Conservation (phyloP, 1,284 basidiomycete genomes). For the Ceratobasidium theobromae region DNA sequence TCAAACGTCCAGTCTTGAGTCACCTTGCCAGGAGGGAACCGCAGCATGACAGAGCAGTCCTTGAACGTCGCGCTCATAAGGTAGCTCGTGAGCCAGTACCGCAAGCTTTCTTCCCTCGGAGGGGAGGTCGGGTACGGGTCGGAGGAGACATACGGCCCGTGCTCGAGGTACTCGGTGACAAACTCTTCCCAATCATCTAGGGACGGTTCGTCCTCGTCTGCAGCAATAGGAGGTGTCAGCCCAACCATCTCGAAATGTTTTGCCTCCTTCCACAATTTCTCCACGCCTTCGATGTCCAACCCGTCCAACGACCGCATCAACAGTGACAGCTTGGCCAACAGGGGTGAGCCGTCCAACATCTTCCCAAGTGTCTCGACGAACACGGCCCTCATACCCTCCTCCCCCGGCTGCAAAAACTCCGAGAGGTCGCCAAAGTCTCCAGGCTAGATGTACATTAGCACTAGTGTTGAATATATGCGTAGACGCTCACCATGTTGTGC, state of each 20-base stretch:
- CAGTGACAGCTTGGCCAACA: conserved; percentile 59
- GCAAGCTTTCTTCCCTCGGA: conserved; percentile 49
- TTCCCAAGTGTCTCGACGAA: conserved; percentile 55
- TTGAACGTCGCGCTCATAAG: conserved; percentile 92
- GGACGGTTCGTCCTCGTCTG: conserved; percentile 49
- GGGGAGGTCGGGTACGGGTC: conserved; percentile 47
- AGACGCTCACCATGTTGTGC: neutral
- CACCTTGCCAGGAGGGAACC: conserved; percentile 36
- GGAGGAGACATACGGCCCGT: conserved; percentile 35
- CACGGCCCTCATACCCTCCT: conserved; percentile 18
- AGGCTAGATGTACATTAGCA: neutral
- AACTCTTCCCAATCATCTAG: conserved; percentile 63
- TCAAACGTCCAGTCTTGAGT: conserved; percentile 11
- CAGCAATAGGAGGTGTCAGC: conserved; percentile 35
- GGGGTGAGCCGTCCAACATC: conserved; percentile 55
- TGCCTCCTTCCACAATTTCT: conserved; percentile 49
- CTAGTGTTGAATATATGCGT: neutral
- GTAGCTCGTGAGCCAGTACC: conserved; percentile 69
- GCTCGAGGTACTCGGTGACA: conserved; percentile 55
- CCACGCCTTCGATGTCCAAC: conserved; percentile 80
- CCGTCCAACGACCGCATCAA: conserved; percentile 79
- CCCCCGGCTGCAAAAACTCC: neutral
- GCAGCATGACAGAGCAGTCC: conserved; percentile 88
- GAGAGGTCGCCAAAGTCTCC: neutral
- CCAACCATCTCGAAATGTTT: conserved; percentile 6